Evolutionary conservation across 2,329 filamentous ascomycete genomes (phyloP).

Genomic region (Calonectria ilicicola): DNA sequence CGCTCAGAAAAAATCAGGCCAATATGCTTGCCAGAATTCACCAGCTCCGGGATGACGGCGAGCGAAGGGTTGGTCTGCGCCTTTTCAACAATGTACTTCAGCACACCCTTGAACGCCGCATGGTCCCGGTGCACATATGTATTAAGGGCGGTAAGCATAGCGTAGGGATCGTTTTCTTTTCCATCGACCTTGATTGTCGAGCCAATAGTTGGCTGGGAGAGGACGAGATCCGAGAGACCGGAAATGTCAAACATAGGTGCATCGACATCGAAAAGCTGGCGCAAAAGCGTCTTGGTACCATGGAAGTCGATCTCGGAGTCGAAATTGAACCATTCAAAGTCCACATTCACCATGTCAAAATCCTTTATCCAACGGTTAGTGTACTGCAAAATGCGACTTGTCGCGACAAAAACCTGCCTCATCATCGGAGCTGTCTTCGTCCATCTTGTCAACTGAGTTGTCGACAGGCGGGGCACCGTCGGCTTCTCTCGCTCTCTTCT

Average conservation of each 20-base stretch:
- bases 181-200: slow-evolving; percentile 98
- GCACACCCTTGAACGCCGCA: slow-evolving; percentile 77
- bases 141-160: slow-evolving; percentile 90
- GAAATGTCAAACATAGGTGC: slow-evolving; percentile 88
- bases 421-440: slow-evolving; percentile 65
- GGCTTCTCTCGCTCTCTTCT: slow-evolving; percentile 62
- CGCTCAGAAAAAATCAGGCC: slow-evolving; percentile 92
- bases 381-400: slow-evolving; percentile 14
- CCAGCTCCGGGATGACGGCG: slow-evolving; percentile 66
- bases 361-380: slow-evolving; percentile 67
- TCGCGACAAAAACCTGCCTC: slow-evolving; percentile 55
- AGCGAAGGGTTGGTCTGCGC: slow-evolving; percentile 67
- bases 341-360: slow-evolving; percentile 91
- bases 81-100: slow-evolving; percentile 75
- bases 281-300: slow-evolving; percentile 88
- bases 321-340: slow-evolving; percentile 99
- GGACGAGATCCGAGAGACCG: slow-evolving; percentile 84
- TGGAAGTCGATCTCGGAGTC: slow-evolving; percentile 92
- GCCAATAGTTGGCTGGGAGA: slow-evolving; percentile 88
- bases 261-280: slow-evolving; percentile 94
- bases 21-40: slow-evolving; percentile 69
- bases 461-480: slow-evolving; percentile 54
- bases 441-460: slow-evolving; percentile 62
- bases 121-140: slow-evolving; percentile 82
- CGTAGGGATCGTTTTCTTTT: slow-evolving; percentile 91